These are phyloP conservation scores for Capsella bursapastoris DNA, from an alignment of 345 rosid genomes.

Conservation along the genomic window DNA sequence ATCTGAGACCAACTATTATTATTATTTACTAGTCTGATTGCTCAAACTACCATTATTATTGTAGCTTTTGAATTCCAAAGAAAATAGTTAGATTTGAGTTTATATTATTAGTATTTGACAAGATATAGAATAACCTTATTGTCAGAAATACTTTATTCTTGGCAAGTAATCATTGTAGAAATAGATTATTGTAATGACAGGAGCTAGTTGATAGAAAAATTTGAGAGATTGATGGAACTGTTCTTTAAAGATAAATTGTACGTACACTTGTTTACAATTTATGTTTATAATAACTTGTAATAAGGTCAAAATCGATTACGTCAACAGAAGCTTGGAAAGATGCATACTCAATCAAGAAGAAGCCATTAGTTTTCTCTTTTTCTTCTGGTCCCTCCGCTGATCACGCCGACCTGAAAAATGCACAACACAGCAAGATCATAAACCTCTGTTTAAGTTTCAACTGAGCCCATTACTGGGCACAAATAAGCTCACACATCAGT, in stretches of 20 bases:
- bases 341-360: conserved; percentile 28
- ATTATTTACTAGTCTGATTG: conserved; percentile 19
- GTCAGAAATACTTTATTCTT: not conserved
- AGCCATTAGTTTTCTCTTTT: conserved; percentile 42
- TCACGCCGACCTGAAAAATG: conserved; percentile 67
- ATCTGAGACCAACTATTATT: not conserved
- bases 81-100: no score
- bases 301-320: conserved; percentile 24
- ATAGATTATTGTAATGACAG: not conserved
- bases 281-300: not conserved
- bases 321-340: not conserved
- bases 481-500: not conserved
- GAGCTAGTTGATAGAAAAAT: not conserved
- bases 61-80: no score
- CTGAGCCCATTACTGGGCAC: not conserved
- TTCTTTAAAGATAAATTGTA: not conserved
- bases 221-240: not conserved
- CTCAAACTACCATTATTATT: not conserved
- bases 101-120: no score
- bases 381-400: conserved; percentile 76
- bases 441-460: conserved; percentile 11
- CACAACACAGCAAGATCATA: conserved; percentile 29
- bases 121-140: not conserved
- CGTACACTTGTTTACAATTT: not conserved
- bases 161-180: not conserved